A percentile compares a stretch with the other conserved stretches of the same genome.
These are phyloP conservation scores for Mucor saturninus DNA, from an alignment of 371 early-diverging fungal species.

Conservation along the genomic window DNA sequence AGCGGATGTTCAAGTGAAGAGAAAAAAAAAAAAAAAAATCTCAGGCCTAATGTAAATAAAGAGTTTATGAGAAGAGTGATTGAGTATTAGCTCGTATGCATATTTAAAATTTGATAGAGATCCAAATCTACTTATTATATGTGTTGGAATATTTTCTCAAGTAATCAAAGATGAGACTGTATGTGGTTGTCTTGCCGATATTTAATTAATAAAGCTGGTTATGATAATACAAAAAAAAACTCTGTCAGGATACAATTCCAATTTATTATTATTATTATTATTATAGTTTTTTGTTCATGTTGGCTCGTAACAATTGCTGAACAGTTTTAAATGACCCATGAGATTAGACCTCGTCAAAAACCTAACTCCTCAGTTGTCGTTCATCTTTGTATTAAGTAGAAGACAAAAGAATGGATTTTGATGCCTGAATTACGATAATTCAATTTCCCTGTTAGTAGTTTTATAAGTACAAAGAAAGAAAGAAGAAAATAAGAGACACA, in stretches of 20 bases:
- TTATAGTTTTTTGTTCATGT: too few relatives aligned
- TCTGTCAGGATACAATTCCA: too few relatives aligned
- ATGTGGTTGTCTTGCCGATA: slow-evolving; percentile 16
- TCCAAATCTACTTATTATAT: slow-evolving; percentile 19
- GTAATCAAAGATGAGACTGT: slow-evolving; percentile 15
- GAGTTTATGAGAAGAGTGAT: too few relatives aligned
- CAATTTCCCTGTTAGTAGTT: not conserved
- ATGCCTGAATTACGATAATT: not conserved
- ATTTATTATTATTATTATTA: too few relatives aligned
- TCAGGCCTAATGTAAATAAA: too few relatives aligned
- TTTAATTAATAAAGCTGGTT: not conserved
- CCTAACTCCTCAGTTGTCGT: too few relatives aligned
- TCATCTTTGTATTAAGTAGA: not conserved
- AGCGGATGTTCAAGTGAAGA: too few relatives aligned
- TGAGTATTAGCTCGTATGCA: too few relatives aligned
- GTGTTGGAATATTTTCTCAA: slow-evolving; percentile 11
- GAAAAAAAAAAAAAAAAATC: too few relatives aligned
- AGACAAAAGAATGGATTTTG: not conserved
- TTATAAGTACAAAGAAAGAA: not conserved
- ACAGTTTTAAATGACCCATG: not conserved
- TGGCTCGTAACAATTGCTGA: too few relatives aligned
- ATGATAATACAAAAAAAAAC: too few relatives aligned
- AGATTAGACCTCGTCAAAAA: not conserved
- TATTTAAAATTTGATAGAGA: slow-evolving; percentile 13
- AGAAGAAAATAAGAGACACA: not conserved